A percentile compares a stretch with the other conserved stretches of the same genome.
phyloP scores from a whole-genome alignment of 257 asterid genomes.

The Sherardia arvensis region DNA sequence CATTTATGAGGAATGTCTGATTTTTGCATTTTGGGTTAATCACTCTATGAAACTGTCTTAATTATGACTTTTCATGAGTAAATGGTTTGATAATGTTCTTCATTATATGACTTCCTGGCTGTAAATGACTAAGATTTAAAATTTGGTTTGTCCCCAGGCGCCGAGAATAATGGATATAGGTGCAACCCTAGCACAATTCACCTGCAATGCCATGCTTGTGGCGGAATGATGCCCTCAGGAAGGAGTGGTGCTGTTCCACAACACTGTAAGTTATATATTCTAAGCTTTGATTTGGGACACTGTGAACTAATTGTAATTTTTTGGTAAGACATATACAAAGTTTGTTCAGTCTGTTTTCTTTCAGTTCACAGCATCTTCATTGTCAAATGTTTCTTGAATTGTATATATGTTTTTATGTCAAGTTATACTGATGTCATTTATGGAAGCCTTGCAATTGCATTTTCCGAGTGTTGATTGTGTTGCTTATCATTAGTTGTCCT shows the following conservation, averaged over 20 bases:
- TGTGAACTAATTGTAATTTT: neutral
- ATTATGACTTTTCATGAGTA: neutral
- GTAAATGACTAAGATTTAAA: conserved; percentile 1
- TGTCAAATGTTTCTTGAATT: neutral
- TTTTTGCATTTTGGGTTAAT: neutral
- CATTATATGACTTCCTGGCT: neutral
- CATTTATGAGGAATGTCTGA: neutral
- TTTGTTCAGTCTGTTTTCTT: neutral
- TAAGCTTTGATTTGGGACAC: conserved; percentile 7
- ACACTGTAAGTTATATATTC: conserved; percentile 46
- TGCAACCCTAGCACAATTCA: conserved; percentile 76
- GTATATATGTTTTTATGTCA: no score
- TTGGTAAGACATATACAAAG: no score
- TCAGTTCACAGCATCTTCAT: neutral
- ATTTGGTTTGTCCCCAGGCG: conserved; percentile 31
- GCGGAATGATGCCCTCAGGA: conserved; percentile 96
- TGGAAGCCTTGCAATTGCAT: neutral
- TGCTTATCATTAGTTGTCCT: neutral
- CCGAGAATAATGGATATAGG: conserved; percentile 54
- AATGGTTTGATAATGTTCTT: neutral
- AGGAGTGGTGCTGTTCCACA: conserved; percentile 47
- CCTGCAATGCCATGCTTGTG: conserved; percentile 84
- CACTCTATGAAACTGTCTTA: neutral
- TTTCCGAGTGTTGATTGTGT: neutral
- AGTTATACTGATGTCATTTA: neutral